These are phyloP conservation scores for Leonotis leonurus DNA, from an alignment of 257 asterid genomes.

Conservation along the genomic window DNA sequence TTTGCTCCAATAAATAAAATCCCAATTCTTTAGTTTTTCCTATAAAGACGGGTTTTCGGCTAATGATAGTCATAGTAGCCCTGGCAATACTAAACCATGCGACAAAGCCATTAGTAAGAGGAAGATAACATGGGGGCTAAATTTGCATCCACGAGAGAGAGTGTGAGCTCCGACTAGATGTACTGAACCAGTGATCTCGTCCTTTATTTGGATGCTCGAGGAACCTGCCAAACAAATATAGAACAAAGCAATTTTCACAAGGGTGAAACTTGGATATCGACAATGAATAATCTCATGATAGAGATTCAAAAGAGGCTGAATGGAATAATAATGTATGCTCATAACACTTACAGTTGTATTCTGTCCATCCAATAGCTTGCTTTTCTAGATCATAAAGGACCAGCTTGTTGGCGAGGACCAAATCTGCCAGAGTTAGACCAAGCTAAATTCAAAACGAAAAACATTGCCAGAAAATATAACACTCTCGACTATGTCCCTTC, in stretches of 20 bases:
- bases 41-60: constrained; percentile 15
- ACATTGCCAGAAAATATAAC: neutral
- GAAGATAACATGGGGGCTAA: constrained; percentile 20
- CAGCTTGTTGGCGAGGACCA: constrained; percentile 92
- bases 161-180: constrained; percentile 96
- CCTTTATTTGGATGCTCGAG: constrained; percentile 84
- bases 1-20: constrained; percentile 1
- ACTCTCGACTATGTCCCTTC: too few species aligned
- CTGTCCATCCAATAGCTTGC: constrained; percentile 97
- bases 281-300: neutral
- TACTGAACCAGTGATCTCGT: constrained; percentile 94
- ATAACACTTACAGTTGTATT: constrained; percentile 81
- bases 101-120: constrained; percentile 40
- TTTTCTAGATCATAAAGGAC: constrained; percentile 88
- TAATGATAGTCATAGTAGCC: constrained; percentile 19
- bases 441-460: constrained; percentile 1
- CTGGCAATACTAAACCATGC: constrained; percentile 30
- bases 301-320: constrained; percentile 1
- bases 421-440: constrained; percentile 49
- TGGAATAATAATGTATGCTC: neutral
- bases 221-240: constrained; percentile 53
- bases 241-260: neutral
- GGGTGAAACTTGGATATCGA: too few species aligned
- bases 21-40: constrained; percentile 14
- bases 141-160: constrained; percentile 34